Percentiles rank a stretch among this genome's conserved stretches.
These are phyloP conservation scores for Aspergillus udagawae DNA, from an alignment of 2,329 filamentous ascomycete genomes.

Conservation along the genomic window DNA sequence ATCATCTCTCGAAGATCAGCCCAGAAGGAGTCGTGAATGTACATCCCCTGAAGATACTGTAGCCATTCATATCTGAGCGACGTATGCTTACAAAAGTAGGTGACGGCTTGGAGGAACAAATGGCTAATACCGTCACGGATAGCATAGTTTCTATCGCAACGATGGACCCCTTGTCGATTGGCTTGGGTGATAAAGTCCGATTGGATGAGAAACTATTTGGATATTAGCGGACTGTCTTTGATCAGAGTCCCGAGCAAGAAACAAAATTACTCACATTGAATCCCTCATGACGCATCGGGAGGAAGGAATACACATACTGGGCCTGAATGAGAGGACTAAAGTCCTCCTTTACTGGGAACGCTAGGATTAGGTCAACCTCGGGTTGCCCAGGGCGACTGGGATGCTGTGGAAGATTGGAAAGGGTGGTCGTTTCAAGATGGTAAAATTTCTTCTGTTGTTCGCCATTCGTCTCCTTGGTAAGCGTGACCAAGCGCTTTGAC, in stretches of 20 bases:
- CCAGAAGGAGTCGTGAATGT: conserved; percentile 3
- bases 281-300: conserved; percentile 1
- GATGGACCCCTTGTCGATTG: conserved; percentile 2
- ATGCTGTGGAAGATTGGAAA: neutral
- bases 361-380: conserved; percentile 1
- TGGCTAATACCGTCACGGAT: neutral
- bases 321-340: neutral
- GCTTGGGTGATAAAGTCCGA: conserved; percentile 7
- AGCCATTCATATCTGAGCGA: neutral
- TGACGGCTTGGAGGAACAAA: neutral
- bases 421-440: neutral
- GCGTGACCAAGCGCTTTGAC: too few species aligned
- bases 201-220: conserved; percentile 3
- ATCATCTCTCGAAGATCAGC: conserved; percentile 2
- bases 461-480: too few species aligned
- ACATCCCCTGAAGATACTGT: neutral
- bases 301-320: conserved; percentile 3
- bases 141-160: neutral
- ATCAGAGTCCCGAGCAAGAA: neutral
- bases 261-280: conserved; percentile 1
- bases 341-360: neutral
- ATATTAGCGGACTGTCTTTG: neutral
- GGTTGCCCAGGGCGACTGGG: neutral
- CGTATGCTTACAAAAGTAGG: neutral
- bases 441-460: neutral